A percentile compares a stretch with the other conserved stretches of the same genome.
Conservation (phyloP, 148 eudicot genomes). For the Amaranthus palmeri region DNA sequence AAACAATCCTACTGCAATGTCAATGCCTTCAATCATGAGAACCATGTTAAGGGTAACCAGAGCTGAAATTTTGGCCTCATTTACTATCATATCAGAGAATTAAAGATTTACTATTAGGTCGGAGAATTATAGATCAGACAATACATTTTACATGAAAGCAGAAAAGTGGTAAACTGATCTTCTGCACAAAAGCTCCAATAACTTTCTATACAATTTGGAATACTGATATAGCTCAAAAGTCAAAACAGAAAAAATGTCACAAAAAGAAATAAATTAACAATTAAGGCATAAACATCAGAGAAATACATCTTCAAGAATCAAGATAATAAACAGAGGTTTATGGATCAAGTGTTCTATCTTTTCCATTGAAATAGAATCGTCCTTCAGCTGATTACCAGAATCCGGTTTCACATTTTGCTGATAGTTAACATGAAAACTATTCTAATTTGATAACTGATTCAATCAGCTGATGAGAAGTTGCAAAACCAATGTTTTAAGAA, state of each 20-base stretch:
- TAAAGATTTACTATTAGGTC: too few relatives aligned
- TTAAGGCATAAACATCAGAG: background rate
- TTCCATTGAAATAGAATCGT: background rate
- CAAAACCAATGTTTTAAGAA: too few relatives aligned
- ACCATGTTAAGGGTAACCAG: background rate
- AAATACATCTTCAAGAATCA: background rate
- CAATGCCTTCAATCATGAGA: background rate
- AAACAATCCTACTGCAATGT: background rate
- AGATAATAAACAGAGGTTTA: background rate
- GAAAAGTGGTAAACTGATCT: too few relatives aligned
- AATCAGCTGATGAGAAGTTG: too few relatives aligned
- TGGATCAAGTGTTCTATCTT: background rate
- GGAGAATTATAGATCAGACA: too few relatives aligned
- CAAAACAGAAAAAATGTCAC: background rate
- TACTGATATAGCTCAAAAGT: background rate
- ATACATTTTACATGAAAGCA: too few relatives aligned
- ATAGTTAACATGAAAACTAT: too few relatives aligned
- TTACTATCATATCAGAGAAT: too few relatives aligned
- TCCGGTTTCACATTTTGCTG: too few relatives aligned
- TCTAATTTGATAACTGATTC: too few relatives aligned
- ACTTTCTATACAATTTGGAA: background rate
- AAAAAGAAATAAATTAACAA: background rate
- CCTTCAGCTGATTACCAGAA: background rate
- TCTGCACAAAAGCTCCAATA: background rate
- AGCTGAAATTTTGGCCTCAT: too few relatives aligned